These are phyloP conservation scores for Basidiobolus meristosporus DNA, from an alignment of 371 early-diverging fungal genomes.

Conservation along the genomic window DNA sequence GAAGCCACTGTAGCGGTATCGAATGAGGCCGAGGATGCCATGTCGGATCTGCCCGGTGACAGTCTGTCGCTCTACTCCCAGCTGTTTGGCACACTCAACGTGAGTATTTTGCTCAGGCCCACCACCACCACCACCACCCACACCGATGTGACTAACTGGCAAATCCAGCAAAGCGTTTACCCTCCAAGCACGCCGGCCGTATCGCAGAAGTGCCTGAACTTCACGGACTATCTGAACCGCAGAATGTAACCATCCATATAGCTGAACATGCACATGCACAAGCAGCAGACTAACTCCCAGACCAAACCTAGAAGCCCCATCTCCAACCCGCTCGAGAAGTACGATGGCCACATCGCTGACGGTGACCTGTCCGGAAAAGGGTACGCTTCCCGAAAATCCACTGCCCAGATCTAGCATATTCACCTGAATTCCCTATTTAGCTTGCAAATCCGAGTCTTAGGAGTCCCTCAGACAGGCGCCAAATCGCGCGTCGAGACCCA, in stretches of 20 bases:
- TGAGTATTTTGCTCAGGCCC: too few species aligned
- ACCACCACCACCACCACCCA: too few species aligned
- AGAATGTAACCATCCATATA: neutral
- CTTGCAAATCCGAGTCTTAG: constrained; percentile 35
- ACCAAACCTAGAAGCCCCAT: neutral
- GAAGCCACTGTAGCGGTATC: too few species aligned
- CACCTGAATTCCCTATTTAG: neutral
- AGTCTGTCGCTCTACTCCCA: too few species aligned
- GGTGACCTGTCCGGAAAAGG: neutral
- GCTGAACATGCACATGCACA: neutral
- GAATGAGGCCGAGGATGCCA: too few species aligned
- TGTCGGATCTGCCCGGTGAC: too few species aligned
- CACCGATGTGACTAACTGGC: too few species aligned
- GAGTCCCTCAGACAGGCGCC: constrained; percentile 61
- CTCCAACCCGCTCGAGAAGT: neutral
- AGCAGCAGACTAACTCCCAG: neutral
- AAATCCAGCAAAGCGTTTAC: too few species aligned
- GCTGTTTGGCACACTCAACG: too few species aligned
- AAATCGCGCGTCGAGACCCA: constrained; percentile 91
- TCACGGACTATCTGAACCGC: neutral
- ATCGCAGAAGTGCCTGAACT: neutral
- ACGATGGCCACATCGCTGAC: neutral
- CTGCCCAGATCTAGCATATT: too few species aligned
- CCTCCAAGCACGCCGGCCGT: neutral
- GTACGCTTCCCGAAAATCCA: neutral